A percentile compares a stretch with the other conserved stretches of the same genome.
Conservation (phyloP, 208 protist genomes). For the Trichomonas tenax region DNA sequence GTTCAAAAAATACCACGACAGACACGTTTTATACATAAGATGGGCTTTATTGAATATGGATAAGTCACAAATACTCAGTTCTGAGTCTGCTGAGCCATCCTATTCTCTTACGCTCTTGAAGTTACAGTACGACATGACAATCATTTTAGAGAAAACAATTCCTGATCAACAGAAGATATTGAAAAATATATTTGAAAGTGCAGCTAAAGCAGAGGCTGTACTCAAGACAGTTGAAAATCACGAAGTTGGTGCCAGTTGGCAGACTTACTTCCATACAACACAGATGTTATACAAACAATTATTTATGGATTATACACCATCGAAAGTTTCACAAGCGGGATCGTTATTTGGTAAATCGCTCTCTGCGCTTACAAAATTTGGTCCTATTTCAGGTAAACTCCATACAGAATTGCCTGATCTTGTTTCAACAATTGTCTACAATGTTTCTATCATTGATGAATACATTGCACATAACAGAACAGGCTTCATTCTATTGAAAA, state of each 20-base stretch:
- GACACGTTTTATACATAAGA: not conserved
- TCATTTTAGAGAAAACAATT: not conserved
- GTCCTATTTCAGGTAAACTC: not conserved
- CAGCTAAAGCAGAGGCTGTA: not conserved
- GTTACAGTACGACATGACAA: not conserved
- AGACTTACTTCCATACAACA: not conserved
- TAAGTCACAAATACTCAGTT: not conserved
- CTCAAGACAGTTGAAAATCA: not conserved
- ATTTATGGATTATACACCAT: not conserved
- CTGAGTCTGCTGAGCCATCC: not conserved
- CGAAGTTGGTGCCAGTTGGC: not conserved
- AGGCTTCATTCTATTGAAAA: not conserved
- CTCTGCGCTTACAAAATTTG: not conserved
- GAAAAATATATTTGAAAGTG: not conserved
- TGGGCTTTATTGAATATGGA: not conserved
- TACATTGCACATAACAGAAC: not conserved
- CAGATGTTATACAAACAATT: not conserved
- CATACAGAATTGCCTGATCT: not conserved
- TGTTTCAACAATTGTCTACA: not conserved
- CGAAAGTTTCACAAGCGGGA: not conserved
- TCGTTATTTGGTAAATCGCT: not conserved
- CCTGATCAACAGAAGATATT: not conserved
- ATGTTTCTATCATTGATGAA: not conserved
- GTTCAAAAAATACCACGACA: not conserved
- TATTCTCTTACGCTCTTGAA: not conserved